Percentiles rank a stretch among this genome's conserved stretches.
Evolutionary conservation across 495 filamentous ascomycete genomes (phyloP).

Genomic region (Extremus antarcticus): DNA sequence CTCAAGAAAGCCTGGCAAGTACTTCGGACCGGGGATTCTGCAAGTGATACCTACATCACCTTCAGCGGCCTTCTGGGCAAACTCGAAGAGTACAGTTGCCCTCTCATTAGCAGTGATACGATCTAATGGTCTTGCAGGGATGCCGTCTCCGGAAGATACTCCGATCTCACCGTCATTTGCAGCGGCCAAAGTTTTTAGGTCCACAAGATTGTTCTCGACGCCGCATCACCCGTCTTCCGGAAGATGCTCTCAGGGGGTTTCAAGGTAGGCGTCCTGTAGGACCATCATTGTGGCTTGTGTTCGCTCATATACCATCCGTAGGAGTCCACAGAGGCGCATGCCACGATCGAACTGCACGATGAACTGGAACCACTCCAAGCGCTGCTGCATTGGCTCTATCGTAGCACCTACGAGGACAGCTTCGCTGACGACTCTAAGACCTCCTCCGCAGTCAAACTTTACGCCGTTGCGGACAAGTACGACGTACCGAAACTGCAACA

Average conservation of each 20-base stretch:
- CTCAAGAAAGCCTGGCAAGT: too few relatives aligned
- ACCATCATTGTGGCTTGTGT: too few relatives aligned
- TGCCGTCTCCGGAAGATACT: too few relatives aligned
- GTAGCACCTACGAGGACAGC: constrained; percentile 2
- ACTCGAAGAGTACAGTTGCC: too few relatives aligned
- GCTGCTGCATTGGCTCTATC: constrained; percentile 11
- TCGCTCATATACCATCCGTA: too few relatives aligned
- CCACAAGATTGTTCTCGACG: constrained; percentile 6
- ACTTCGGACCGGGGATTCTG: too few relatives aligned
- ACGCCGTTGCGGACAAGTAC: constrained; percentile 11
- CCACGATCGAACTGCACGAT: constrained; percentile 6
- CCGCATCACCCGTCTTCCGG: constrained; percentile 7
- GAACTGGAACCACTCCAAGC: constrained; percentile 5
- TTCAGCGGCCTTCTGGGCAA: too few relatives aligned
- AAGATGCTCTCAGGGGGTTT: not conserved
- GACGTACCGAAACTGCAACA: constrained; percentile 3
- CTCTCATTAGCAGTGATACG: too few relatives aligned
- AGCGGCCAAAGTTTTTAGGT: not conserved
- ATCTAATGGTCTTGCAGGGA: too few relatives aligned
- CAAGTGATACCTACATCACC: too few relatives aligned
- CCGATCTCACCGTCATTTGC: constrained; percentile 8
- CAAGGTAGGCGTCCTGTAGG: too few relatives aligned
- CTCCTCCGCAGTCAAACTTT: constrained; percentile 2
- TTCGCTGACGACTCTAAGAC: not conserved
- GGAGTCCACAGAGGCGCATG: not conserved